These are phyloP conservation scores for Triticum aestivum DNA, from an alignment of 176 grass and related monocot species.

Conservation along the genomic window IWGSC_CS_RefSeq_v2.1 NC_057808.1:69508909-69509408, in stretches of 20 bases:
- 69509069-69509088: neutral
- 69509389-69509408: neutral
- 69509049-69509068: conserved; percentile 36
- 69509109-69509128: neutral
- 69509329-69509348: neutral
- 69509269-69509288: neutral
- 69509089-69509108: neutral
- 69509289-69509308: neutral
- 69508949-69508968: conserved; percentile 97
- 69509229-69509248: neutral
- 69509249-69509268: neutral
- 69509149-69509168: neutral
- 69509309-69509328: neutral
- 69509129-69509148: neutral
- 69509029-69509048: conserved; percentile 65
- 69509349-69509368: neutral
- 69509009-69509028: conserved; percentile 87
- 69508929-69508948: conserved; percentile 83
- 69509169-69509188: neutral
- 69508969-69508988: conserved; percentile 86
- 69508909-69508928: neutral
- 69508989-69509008: conserved; percentile 94
- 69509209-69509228: neutral
- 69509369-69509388: neutral
- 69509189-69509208: neutral